These are phyloP conservation scores for Russula virescens DNA, from an alignment of 768 basidiomycete species.

Conservation along the genomic window DNA sequence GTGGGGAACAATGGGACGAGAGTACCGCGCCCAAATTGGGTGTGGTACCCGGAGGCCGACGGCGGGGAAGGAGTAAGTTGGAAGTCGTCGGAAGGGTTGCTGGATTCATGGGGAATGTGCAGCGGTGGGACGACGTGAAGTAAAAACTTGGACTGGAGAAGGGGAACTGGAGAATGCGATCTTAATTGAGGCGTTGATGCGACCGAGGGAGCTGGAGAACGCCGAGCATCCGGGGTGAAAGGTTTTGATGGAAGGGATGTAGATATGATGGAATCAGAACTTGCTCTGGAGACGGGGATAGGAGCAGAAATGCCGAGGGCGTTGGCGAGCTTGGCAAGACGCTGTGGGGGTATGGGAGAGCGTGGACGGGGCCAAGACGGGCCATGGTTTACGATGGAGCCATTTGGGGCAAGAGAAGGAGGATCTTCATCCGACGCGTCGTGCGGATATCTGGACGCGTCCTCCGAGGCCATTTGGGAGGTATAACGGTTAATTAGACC, in stretches of 20 bases:
- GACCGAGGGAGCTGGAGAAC: conserved; percentile 35
- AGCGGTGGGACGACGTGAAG: conserved; percentile 80
- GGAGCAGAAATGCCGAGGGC: conserved; percentile 79
- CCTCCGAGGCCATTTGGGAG: neutral
- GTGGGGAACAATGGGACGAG: conserved; percentile 81
- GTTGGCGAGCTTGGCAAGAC: conserved; percentile 78
- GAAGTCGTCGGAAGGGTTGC: conserved; percentile 37
- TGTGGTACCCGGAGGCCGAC: conserved; percentile 67
- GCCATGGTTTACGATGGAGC: conserved; percentile 12
- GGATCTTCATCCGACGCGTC: conserved; percentile 5
- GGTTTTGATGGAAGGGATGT: conserved; percentile 14
- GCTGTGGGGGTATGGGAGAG: conserved; percentile 65
- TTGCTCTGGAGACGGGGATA: conserved; percentile 43
- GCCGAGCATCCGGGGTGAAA: conserved; percentile 25
- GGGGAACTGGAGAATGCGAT: conserved; percentile 32
- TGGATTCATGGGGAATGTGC: conserved; percentile 61
- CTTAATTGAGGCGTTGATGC: conserved; percentile 37
- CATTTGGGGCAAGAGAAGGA: conserved; percentile 7
- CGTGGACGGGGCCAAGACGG: conserved; percentile 59
- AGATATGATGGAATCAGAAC: conserved; percentile 12
- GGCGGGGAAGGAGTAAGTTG: conserved; percentile 49
- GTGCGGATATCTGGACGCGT: neutral
- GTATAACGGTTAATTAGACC: neutral
- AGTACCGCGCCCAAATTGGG: conserved; percentile 77
- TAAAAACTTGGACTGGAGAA: conserved; percentile 59